Evolutionary conservation across 2,329 filamentous ascomycete genomes (phyloP), one percentile per base, ranked within the genome.

Genomic region (Chrysoporthe puriensis): DNA sequence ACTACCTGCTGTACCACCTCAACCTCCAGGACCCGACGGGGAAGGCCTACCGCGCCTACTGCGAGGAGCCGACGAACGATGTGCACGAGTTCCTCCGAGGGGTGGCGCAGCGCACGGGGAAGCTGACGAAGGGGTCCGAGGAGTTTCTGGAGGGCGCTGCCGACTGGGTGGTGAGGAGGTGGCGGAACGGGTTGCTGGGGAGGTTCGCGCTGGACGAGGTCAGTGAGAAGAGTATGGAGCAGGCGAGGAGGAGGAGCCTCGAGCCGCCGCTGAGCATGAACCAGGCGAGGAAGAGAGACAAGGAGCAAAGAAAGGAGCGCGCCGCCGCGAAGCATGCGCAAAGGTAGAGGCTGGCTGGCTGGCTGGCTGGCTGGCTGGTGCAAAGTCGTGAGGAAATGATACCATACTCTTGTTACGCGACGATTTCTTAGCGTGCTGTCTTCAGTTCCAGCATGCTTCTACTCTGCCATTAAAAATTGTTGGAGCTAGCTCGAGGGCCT

Each of bases 1-100:
- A 99, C 76, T 99, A 97, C 77, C 84, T 98, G 26, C 87, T 99
- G 8, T 98, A 88, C 79, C 89, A 90, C 66, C 83, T 98, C 67
- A 99, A 99, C 76, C 80, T 85, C 48, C 81, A 84, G 67, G 84
- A 90, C 72, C 87, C 90, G 0, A 70, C 72, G 2, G 68, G 68
- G 7, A 43, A 68, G 58, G 74, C 90, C 6, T 97, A 97, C 78
- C 74, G 77, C 1, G 83, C 75, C 13, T 93, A 88, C 76, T 85
- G 83, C 62, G 75, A 78, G 16, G 44, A 32, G 46, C 93, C 94
- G 0, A 98, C 96, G 1, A 97, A 98, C 77, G 92, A 97, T 72
- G 83, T 97, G n/a, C 80, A 85, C 60, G 84, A 86, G 52, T 86
- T 97, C 36, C 84, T 99, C 14, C 84, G 87, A 16, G 86, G 82